Evolutionary conservation across 495 filamentous ascomycete species (phyloP).

Genomic region (Penicillium odoratum): DNA sequence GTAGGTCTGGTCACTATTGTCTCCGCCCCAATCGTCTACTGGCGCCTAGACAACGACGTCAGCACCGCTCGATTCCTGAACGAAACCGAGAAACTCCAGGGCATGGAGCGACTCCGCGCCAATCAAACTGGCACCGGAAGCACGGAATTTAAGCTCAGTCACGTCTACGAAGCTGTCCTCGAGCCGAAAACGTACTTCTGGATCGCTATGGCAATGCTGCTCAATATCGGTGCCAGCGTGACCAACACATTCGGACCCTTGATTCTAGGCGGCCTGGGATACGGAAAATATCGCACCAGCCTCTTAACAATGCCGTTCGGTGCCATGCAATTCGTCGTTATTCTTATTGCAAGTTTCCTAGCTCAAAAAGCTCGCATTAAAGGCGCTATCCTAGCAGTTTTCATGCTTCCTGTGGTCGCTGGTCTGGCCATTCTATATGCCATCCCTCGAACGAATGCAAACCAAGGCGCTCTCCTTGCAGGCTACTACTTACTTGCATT

Average conservation of each 20-base stretch:
- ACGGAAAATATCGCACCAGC: constrained; percentile 54
- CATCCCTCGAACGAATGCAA: constrained; percentile 39
- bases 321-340: constrained; percentile 44
- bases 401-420: constrained; percentile 56
- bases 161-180: constrained; percentile 45
- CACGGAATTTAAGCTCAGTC: constrained; percentile 47
- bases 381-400: constrained; percentile 43
- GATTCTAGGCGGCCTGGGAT: constrained; percentile 60
- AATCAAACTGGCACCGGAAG: constrained; percentile 61
- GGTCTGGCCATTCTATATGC: constrained; percentile 58
- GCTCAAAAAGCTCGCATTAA: constrained; percentile 54
- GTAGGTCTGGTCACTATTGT: constrained; percentile 50
- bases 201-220: constrained; percentile 54
- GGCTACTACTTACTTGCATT: constrained; percentile 65
- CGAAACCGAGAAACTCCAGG: constrained; percentile 57
- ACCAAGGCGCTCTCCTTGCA: constrained; percentile 47
- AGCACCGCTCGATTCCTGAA: constrained; percentile 58
- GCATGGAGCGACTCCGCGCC: constrained; percentile 59
- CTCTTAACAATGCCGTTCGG: constrained; percentile 54
- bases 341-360: constrained; percentile 43
- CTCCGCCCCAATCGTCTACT: constrained; percentile 44
- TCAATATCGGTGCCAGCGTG: constrained; percentile 62
- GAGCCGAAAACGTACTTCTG: constrained; percentile 53
- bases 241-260: constrained; percentile 61
- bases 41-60: constrained; percentile 49